Conservation (phyloP, 768 basidiomycete species). For the Punctularia strigosozonata region DNA sequence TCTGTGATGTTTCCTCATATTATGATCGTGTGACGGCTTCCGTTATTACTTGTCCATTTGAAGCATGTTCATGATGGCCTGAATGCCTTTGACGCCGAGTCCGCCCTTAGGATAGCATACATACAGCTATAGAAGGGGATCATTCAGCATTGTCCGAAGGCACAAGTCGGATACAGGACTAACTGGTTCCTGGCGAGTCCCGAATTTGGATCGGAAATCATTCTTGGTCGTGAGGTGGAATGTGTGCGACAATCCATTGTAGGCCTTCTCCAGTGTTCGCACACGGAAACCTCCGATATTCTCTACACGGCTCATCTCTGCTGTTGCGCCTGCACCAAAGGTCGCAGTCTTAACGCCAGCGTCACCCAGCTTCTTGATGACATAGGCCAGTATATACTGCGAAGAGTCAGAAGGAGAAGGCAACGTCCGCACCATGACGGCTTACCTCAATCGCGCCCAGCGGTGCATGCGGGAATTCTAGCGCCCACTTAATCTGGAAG, state of each 20-base stretch:
- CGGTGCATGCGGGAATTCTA: conserved; percentile 31
- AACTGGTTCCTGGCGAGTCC: conserved; percentile 20
- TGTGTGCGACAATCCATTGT: conserved; percentile 22
- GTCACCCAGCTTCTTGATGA: conserved; percentile 24
- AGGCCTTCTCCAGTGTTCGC: conserved; percentile 26
- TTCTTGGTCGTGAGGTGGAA: conserved; percentile 24
- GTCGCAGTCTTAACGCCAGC: conserved; percentile 24
- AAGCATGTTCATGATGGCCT: conserved; percentile 21
- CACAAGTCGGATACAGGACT: conserved; percentile 3
- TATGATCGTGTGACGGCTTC: no score
- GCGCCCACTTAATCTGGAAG: conserved; percentile 34
- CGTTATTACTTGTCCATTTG: conserved; percentile 20
- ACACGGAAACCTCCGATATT: conserved; percentile 21
- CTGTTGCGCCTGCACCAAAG: conserved; percentile 30
- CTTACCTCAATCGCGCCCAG: conserved; percentile 23
- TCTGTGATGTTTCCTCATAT: no score
- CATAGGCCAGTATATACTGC: conserved; percentile 22
- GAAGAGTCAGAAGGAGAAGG: background rate
- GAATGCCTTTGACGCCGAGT: conserved; percentile 20
- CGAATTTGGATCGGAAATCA: conserved; percentile 26
- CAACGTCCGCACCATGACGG: background rate
- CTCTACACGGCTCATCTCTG: no score
- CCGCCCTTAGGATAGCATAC: conserved; percentile 22
- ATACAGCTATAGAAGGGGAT: conserved; percentile 13
- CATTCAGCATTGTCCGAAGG: conserved; percentile 1